Evolutionary conservation across 805 yeast species (phyloP).

Genomic region (Blastobotrys robertii): DNA sequence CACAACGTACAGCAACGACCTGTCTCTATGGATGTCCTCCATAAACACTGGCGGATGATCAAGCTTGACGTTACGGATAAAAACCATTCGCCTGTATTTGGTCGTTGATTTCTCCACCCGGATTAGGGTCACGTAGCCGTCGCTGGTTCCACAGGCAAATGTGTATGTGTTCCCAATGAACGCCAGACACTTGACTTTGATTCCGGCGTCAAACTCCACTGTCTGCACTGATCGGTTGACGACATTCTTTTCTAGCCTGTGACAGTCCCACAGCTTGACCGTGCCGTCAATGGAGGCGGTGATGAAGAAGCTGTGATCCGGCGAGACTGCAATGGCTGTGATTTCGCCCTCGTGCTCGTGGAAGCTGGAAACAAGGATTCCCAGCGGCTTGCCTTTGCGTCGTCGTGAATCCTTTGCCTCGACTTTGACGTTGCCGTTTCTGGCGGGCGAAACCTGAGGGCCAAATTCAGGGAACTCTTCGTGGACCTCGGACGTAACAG

Average conservation of each 20-base stretch:
- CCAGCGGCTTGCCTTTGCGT: conserved; percentile 33
- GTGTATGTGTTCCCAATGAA: conserved; percentile 23
- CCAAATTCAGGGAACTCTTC: conserved; percentile 64
- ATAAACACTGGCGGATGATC: conserved; percentile 30
- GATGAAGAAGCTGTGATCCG: conserved; percentile 55
- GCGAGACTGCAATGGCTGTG: conserved; percentile 48
- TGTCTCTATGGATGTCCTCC: conserved; percentile 32
- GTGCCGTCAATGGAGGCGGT: conserved; percentile 72
- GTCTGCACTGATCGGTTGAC: conserved; percentile 24
- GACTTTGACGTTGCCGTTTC: neutral
- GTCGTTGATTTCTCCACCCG: conserved; percentile 16
- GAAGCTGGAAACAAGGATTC: conserved; percentile 51
- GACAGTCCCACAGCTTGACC: conserved; percentile 70
- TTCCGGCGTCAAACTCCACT: conserved; percentile 11
- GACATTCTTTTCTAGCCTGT: conserved; percentile 53
- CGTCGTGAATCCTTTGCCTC: conserved; percentile 2
- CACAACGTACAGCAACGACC: conserved; percentile 38
- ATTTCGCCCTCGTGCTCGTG: conserved; percentile 53
- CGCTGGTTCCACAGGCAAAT: conserved; percentile 23
- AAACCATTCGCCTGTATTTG: conserved; percentile 24
- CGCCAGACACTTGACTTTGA: conserved; percentile 21
- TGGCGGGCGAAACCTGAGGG: conserved; percentile 13
- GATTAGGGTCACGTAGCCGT: conserved; percentile 22
- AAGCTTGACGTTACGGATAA: no score
- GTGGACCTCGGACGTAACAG: conserved; percentile 42